phyloP scores from a whole-genome alignment of 495 filamentous ascomycete species.

The Penicillium cataractarum region DNA sequence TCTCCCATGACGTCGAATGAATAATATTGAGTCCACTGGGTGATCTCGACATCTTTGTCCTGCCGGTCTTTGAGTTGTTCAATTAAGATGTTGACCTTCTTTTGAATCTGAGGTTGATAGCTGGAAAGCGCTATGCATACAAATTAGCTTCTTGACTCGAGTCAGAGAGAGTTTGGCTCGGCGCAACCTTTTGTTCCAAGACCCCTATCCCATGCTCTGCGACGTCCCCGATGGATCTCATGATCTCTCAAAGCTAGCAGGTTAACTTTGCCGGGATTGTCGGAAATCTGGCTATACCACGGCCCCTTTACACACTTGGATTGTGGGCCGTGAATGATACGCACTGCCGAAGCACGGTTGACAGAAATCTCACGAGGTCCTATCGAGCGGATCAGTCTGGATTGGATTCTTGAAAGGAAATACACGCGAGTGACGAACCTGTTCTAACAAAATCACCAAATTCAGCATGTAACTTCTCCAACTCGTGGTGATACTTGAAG shows the following conservation, averaged over 20 bases:
- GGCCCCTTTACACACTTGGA: slow-evolving; percentile 34
- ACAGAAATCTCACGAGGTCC: slow-evolving; percentile 42
- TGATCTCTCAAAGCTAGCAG: slow-evolving; percentile 36
- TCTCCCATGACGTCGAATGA: slow-evolving; percentile 77
- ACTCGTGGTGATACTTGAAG: slow-evolving; percentile 38
- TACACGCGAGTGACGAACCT: slow-evolving; percentile 8
- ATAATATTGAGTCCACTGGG: slow-evolving; percentile 66
- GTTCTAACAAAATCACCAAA: slow-evolving; percentile 42
- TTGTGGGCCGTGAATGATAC: slow-evolving; percentile 24
- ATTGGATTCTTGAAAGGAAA: neutral
- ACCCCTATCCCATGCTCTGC: slow-evolving; percentile 42
- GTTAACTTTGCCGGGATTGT: slow-evolving; percentile 20
- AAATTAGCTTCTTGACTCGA: neutral
- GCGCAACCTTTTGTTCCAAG: slow-evolving; percentile 33
- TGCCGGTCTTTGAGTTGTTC: slow-evolving; percentile 15
- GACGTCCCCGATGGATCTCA: slow-evolving; percentile 36
- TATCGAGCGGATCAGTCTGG: neutral
- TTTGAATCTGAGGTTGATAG: slow-evolving; percentile 19
- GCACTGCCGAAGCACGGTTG: slow-evolving; percentile 30
- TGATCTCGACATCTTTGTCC: slow-evolving; percentile 47
- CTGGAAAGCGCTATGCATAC: slow-evolving; percentile 7
- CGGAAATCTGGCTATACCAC: slow-evolving; percentile 39
- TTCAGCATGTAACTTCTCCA: slow-evolving; percentile 30
- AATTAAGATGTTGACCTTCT: slow-evolving; percentile 17
- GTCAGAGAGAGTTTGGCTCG: neutral